Evolutionary conservation across 176 grass and related monocot genomes (phyloP), one percentile per base, ranked within the genome.

Genomic region (Thalia dealbata): DNA sequence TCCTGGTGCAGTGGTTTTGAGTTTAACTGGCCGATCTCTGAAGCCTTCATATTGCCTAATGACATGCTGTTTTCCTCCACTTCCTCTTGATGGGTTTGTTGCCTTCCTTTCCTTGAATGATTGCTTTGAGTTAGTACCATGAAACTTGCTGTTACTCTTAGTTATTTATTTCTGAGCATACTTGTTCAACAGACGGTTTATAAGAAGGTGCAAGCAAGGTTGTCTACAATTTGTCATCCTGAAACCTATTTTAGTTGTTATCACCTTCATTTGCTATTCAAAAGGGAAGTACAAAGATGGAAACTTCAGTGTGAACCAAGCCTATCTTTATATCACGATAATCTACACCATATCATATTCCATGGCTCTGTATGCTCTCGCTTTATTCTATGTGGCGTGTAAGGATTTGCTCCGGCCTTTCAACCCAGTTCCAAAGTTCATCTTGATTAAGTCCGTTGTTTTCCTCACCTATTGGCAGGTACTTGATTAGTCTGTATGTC

Each of bases 391-490:
- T 74, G 87, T 81, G 79, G 95, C 95, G 26, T 99, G 95, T 50
- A 89, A 88, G 76, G 90, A 99, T 82, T 79, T 99, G 29, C 87
- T 99, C 72, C 61, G 87, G 28, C 90, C 95, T 69, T 99, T 83
- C 76, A 99, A 99, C 63, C 95, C 95, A 2, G 87, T 99, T 30
- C 90, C 95, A 15, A 99, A 99, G 80, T 99, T 99, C 74, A 88
- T 93, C 73, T 91, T 99, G 70, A 91, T 99, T 54, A 93, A 99
- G 86, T 99, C 95, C 10, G 90, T 99, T 7, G 95, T 99, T 19
- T 99, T 99, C 80, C 84, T 99, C 84, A 99, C 95, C 27, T 99
- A 99, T 81, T 99, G 90, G 95, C 95, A 99, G 90, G 95, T 99
- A 88, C 65, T 61, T 71, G 19, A 7, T 46, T 78, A 16, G 42